These are phyloP conservation scores for Penicillium thymicola DNA, from an alignment of 2,329 filamentous ascomycete species.

Conservation along the genomic window DNA sequence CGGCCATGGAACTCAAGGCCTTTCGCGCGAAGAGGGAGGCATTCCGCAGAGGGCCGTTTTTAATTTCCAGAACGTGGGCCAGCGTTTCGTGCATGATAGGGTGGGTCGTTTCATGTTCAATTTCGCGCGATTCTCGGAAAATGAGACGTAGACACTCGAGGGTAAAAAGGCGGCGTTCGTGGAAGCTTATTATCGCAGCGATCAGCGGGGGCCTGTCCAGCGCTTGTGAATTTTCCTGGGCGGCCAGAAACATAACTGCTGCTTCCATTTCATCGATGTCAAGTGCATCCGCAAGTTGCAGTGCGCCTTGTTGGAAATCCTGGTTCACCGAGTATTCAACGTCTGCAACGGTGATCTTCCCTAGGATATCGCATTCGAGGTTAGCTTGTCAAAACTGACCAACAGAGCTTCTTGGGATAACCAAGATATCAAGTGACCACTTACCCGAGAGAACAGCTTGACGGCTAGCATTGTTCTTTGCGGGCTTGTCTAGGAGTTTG, in stretches of 20 bases:
- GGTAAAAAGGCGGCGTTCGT: slow-evolving; percentile 77
- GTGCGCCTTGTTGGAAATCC: slow-evolving; percentile 77
- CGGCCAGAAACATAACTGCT: slow-evolving; percentile 70
- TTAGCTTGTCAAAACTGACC: slow-evolving; percentile 13
- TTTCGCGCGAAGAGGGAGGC: slow-evolving; percentile 66
- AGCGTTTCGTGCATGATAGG: slow-evolving; percentile 56
- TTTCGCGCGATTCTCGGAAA: slow-evolving; percentile 64
- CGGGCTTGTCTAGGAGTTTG: slow-evolving; percentile 69
- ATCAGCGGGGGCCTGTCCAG: slow-evolving; percentile 72
- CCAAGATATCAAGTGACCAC: slow-evolving; percentile 17
- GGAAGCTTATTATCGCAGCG: slow-evolving; percentile 80
- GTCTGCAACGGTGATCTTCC: slow-evolving; percentile 70
- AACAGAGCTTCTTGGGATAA: no score
- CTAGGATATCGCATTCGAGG: slow-evolving; percentile 44
- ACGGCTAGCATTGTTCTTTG: slow-evolving; percentile 72
- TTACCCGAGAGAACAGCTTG: slow-evolving; percentile 66
- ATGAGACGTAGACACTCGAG: slow-evolving; percentile 81
- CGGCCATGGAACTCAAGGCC: slow-evolving; percentile 72
- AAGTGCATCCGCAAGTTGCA: slow-evolving; percentile 81
- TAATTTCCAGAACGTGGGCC: slow-evolving; percentile 57
- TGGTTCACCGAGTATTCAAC: slow-evolving; percentile 78
- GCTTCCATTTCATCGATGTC: slow-evolving; percentile 88
- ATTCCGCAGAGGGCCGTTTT: slow-evolving; percentile 46
- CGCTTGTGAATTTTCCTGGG: slow-evolving; percentile 64
- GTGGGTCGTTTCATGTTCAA: slow-evolving; percentile 56